Base-by-base conservation (phyloP, 2,329 filamentous ascomycete species). In the Aaosphaeria arxii region DNA sequence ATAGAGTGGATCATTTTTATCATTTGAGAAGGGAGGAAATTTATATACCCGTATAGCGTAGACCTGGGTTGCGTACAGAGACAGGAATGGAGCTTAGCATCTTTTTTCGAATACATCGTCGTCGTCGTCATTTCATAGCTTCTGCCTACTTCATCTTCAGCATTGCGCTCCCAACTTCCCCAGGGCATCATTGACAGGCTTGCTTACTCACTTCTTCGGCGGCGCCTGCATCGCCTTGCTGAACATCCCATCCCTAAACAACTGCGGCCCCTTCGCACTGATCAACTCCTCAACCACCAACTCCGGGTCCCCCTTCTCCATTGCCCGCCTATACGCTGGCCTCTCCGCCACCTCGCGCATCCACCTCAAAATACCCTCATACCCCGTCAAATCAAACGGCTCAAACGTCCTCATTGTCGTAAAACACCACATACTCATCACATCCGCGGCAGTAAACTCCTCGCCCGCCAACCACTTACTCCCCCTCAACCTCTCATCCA, bases 381-480 rank as follows among this genome's bases (percentile, higher is more conserved):
- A 70, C 13, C 51, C 62, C 2, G 49, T 61, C 49, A 70, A 53
- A 53, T 69, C 63, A n/a, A 68, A 50, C 1, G 74, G 72, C 28
- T 66, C 65, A 53, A 81, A 85, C 43, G 73, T 71, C 11, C 85
- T 72, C 74, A 82, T 77, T 2, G 83, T 87, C 1, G 83, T 85
- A 32, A 88, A 67, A 11, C 74, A 72, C 57, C 79, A 86, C 0
- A 84, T 74, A 4, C 70, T 71, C 82, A 88, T 86, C 36, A 86
- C 72, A 64, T 89, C 86, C 1, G 85, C 85, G 1, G 74, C 82
- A 0, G 82, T 86, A 49, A 88, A 81, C 44, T 83, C 73, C 0
- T 76, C 69, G 2, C 85, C 86, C 0, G 80, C 83, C 24, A 88
- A 67, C 74, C 77, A 88, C 6, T 71, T 61, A 33, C 72, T 77